phyloP scores from a whole-genome alignment of 1,284 basidiomycete genomes.

The Ustilago crameri region DNA sequence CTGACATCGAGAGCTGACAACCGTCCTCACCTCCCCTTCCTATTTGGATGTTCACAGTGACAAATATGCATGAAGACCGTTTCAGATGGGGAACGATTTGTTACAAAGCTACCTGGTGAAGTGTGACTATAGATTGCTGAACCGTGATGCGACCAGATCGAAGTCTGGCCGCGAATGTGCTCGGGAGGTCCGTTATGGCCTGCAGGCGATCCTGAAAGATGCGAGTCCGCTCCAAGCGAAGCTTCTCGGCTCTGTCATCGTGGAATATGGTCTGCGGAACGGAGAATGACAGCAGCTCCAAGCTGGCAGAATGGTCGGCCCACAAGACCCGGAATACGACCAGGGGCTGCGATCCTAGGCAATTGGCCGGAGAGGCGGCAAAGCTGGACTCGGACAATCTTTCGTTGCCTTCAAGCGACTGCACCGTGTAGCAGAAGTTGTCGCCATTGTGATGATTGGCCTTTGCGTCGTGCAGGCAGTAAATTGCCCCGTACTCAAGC shows the following conservation, averaged over 20 bases:
- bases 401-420: not conserved
- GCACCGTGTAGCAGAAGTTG: slow-evolving; percentile 7
- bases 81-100: not conserved
- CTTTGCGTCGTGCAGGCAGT: slow-evolving; percentile 17
- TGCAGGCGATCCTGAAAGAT: slow-evolving; percentile 12
- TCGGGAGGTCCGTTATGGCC: not conserved
- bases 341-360: slow-evolving; percentile 22
- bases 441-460: not conserved
- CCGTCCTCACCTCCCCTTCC: not conserved
- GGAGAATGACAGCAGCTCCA: slow-evolving; percentile 27
- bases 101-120: slow-evolving; percentile 24
- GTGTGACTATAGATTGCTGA: slow-evolving; percentile 5
- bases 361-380: slow-evolving; percentile 16
- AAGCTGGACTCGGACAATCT: not conserved
- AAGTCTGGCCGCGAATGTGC: slow-evolving; percentile 2
- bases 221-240: not conserved
- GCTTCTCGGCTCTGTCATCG: not conserved
- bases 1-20: slow-evolving; percentile 2
- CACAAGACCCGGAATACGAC: slow-evolving; percentile 12
- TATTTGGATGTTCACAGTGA: not conserved
- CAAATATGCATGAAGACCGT: slow-evolving; percentile 6
- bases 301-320: not conserved
- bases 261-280: slow-evolving; percentile 13
- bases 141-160: slow-evolving; percentile 7
- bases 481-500: slow-evolving; percentile 27